Percentiles rank a stretch among this genome's conserved stretches.
Conservation (phyloP, 345 rosid genomes). For the Camelina sativa region DNA sequence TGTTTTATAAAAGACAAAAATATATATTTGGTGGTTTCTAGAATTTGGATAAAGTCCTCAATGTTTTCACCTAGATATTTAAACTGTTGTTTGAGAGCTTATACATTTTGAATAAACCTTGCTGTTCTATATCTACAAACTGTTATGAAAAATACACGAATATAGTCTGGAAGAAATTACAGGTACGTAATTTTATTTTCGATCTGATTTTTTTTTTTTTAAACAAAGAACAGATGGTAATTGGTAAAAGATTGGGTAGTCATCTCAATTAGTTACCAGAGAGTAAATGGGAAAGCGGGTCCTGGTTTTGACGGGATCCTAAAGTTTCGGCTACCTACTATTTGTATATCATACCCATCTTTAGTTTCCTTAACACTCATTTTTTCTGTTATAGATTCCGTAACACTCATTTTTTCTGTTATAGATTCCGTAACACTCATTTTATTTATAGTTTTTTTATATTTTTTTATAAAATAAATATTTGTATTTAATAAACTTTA, state of each 20-base stretch:
- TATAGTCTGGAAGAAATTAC: not conserved
- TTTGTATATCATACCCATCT: not conserved
- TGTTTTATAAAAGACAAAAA: not conserved
- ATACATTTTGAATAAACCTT: too few relatives aligned
- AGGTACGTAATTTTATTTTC: not conserved
- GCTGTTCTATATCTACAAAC: too few relatives aligned
- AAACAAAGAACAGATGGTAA: not conserved
- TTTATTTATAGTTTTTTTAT: too few relatives aligned
- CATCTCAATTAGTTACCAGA: slow-evolving; percentile 32
- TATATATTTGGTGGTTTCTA: too few relatives aligned
- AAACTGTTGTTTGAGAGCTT: too few relatives aligned
- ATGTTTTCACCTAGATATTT: too few relatives aligned
- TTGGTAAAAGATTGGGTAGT: slow-evolving; percentile 27
- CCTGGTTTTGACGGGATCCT: slow-evolving; percentile 35
- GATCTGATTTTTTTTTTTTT: not conserved
- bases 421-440: too few relatives aligned
- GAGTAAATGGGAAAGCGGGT: slow-evolving; percentile 32
- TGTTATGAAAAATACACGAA: too few relatives aligned
- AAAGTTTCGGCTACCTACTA: not conserved
- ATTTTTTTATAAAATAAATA: too few relatives aligned
- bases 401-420: not conserved
- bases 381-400: not conserved
- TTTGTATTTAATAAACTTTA: too few relatives aligned
- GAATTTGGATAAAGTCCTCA: too few relatives aligned
- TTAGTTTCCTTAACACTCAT: not conserved